These are phyloP conservation scores for Metschnikowia anglica DNA, from an alignment of 805 yeast species.

Conservation along the genomic window DNA sequence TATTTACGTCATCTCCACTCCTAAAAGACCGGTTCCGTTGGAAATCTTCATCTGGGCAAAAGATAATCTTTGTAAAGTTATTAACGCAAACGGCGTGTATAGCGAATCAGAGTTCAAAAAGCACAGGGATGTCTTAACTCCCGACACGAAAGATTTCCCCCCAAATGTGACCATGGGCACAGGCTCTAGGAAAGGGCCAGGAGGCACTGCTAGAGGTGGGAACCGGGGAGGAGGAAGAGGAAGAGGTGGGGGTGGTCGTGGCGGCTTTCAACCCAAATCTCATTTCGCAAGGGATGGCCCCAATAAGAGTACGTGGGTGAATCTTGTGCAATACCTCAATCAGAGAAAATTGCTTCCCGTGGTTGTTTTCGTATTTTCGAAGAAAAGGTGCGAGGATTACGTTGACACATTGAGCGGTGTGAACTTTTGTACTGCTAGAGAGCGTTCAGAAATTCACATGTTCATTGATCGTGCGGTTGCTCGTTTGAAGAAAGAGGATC, in stretches of 20 bases:
- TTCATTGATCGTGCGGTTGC: constrained; percentile 87
- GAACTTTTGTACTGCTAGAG: constrained; percentile 80
- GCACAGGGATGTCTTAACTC: constrained; percentile 54
- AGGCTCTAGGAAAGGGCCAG: constrained; percentile 43
- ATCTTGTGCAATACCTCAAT: constrained; percentile 68
- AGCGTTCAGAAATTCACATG: constrained; percentile 89
- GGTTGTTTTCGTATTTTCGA: constrained; percentile 90
- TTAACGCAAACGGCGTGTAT: constrained; percentile 73
- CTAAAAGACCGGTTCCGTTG: constrained; percentile 94
- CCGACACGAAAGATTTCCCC: constrained; percentile 32
- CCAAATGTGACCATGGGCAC: constrained; percentile 39
- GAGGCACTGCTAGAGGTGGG: constrained; percentile 48
- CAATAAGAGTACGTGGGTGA: constrained; percentile 73
- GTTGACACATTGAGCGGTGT: constrained; percentile 74
- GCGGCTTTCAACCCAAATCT: constrained; percentile 31
- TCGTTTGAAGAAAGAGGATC: constrained; percentile 84
- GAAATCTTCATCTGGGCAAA: constrained; percentile 87
- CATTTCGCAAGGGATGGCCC: constrained; percentile 59
- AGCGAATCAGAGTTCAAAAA: constrained; percentile 59
- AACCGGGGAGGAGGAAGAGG: constrained; percentile 24
- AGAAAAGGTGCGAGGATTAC: constrained; percentile 89
- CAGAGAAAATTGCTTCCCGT: constrained; percentile 78
- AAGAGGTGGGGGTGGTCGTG: constrained; percentile 24
- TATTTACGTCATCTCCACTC: constrained; percentile 93
- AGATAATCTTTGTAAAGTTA: constrained; percentile 65